Evolutionary conservation across 177 flowering plant species (phyloP), one percentile per base, ranked within the genome.

Genomic region (Tripterygium wilfordii): DNA sequence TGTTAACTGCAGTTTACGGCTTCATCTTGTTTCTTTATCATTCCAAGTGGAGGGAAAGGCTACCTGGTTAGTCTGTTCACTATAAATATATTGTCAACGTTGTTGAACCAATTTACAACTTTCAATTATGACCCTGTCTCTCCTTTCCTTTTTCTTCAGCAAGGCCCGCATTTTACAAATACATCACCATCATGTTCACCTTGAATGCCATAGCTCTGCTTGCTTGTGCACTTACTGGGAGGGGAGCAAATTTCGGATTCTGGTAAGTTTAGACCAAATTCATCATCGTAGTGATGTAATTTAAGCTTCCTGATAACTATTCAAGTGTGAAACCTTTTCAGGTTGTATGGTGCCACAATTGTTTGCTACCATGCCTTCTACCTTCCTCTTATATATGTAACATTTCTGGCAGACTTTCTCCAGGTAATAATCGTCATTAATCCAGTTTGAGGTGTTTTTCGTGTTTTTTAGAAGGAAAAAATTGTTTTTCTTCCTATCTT

Each of bases 361-460:
- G 48, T 85, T 17, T 75, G 76, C 69, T 83, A 79, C 41, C 96
- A 88, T 49, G 47, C 80, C 2, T 45, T 82, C 14, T 85, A 79
- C 66, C 94, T 85, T 40, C 94, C 94, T 17, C 62, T 85, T 33
- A 58, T 83, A 2, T 85, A 80, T 53, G 56, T 64, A 3, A 81
- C 82, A 8, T 88, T 85, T 51, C 70, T 88, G 13, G 79, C 88
- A 1, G 96, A 83, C 42, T 88, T 88, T 60, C 85, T 85, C 72
- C 84, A 79, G 94, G 94, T 83, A n/a, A 58, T 56, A 30, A 30
- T 30, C 26, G 38, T 5, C 31, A 18, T n/a, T 23, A 8, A 19
- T 51, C 27, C 29, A 51, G 10, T 46, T 23, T 30, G 52, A 6
- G 33, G 8, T 30, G 7, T 7, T 12, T 6, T 6, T 12, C 7